Evolutionary conservation across 2,329 filamentous ascomycete genomes (phyloP).

Genomic region (Tolypocladium inflatum): DNA sequence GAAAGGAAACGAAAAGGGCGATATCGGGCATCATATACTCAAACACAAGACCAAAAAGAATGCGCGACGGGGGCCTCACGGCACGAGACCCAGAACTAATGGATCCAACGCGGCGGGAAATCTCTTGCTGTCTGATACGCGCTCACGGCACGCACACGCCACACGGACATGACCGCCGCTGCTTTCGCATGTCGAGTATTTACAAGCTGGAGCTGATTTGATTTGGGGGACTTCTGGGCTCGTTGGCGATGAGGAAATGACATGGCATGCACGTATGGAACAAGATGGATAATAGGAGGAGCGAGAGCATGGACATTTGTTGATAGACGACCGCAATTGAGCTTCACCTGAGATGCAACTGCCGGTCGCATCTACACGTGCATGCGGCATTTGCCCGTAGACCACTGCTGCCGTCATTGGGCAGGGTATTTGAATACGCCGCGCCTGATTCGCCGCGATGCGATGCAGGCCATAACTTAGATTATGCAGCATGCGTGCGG

Average conservation of each 20-base stretch:
- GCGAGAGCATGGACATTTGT: background rate
- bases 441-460: background rate
- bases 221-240: background rate
- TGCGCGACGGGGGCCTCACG: slow-evolving; percentile 1
- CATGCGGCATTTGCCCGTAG: background rate
- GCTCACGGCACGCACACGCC: background rate
- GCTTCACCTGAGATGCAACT: background rate
- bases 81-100: background rate
- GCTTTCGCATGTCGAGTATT: background rate
- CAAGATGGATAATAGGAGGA: background rate
- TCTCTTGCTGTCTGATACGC: background rate
- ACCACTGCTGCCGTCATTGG: background rate
- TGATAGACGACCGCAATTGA: background rate
- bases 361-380: background rate
- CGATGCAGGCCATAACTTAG: background rate
- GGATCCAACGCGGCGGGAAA: background rate
- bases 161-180: background rate
- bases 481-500: no score
- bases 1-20: background rate
- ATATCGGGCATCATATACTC: background rate
- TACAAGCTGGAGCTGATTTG: background rate
- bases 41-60: background rate
- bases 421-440: background rate
- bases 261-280: background rate
- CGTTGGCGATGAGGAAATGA: background rate